A percentile compares a stretch with the other conserved stretches of the same genome.
Conservation (phyloP, 192 early-diverging fungal genomes). For the Chytriomyces hyalinus region DNA sequence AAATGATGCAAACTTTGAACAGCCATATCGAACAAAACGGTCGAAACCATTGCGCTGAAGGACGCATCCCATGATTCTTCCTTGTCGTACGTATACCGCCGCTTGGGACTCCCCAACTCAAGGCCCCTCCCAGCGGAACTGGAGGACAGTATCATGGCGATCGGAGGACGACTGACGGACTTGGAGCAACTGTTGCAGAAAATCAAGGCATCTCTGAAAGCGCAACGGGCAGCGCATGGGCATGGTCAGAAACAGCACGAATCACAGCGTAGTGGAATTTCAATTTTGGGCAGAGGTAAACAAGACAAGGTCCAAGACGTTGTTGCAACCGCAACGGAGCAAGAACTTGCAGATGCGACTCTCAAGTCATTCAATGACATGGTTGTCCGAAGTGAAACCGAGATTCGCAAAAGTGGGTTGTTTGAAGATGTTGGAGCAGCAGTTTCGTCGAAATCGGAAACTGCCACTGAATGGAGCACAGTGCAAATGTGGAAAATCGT, state of each 20-base stretch:
- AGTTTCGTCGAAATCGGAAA: constrained; percentile 20
- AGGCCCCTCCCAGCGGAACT: constrained; percentile 26
- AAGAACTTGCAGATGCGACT: constrained; percentile 23
- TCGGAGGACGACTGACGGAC: constrained; percentile 93
- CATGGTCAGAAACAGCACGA: neutral
- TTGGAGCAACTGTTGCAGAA: constrained; percentile 89
- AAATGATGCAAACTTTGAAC: neutral
- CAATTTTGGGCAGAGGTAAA: neutral
- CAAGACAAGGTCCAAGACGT: constrained; percentile 4
- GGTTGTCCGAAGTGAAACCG: constrained; percentile 75
- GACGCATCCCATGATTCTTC: constrained; percentile 74
- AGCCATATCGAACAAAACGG: constrained; percentile 73
- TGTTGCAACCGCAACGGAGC: neutral
- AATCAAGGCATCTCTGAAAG: constrained; percentile 64
- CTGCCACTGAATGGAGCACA: constrained; percentile 72
- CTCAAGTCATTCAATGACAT: constrained; percentile 84
- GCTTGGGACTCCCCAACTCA: constrained; percentile 42
- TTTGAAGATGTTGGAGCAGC: constrained; percentile 55
- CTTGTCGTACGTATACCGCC: constrained; percentile 61
- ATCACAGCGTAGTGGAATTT: too few species aligned
- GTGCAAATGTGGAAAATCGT: constrained; percentile 93
- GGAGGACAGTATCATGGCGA: constrained; percentile 58
- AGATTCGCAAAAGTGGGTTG: constrained; percentile 88
- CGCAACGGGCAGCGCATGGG: neutral
- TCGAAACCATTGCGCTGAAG: constrained; percentile 69